Conservation (phyloP, 2,329 filamentous ascomycete species). For the Elsinoe perseae region DNA sequence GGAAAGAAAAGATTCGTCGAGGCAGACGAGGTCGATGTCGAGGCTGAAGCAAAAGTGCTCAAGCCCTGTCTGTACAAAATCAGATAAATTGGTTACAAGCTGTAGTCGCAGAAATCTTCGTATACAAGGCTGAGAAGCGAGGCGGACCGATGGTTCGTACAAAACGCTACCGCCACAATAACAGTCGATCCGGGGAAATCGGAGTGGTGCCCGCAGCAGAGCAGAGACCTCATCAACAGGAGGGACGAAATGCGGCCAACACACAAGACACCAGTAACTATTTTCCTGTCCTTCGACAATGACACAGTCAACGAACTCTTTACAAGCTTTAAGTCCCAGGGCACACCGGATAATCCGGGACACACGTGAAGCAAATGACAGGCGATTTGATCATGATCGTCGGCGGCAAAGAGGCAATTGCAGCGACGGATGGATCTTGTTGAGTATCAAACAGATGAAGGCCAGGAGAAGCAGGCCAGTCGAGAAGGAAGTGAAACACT, state of each 20-base stretch:
- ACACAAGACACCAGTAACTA: too few species aligned
- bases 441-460: not conserved
- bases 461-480: not conserved
- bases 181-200: slow-evolving; percentile 5
- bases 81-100: too few species aligned
- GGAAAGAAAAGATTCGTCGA: slow-evolving; percentile 52
- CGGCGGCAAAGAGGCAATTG: not conserved
- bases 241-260: not conserved
- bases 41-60: slow-evolving; percentile 62
- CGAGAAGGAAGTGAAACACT: not conserved
- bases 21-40: slow-evolving; percentile 47
- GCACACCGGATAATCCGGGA: not conserved
- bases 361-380: not conserved
- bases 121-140: slow-evolving; percentile 2
- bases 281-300: not conserved
- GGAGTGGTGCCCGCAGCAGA: too few species aligned
- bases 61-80: slow-evolving; percentile 97
- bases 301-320: not conserved
- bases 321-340: too few species aligned
- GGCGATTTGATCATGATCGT: not conserved
- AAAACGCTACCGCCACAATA: slow-evolving; percentile 3
- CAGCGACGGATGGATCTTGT: not conserved
- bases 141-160: not conserved
- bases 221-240: not conserved
- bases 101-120: slow-evolving; percentile 20